Evolutionary conservation across 108 stramenopile genomes (phyloP).

Genomic region (Asterionellopsis glacialis): DNA sequence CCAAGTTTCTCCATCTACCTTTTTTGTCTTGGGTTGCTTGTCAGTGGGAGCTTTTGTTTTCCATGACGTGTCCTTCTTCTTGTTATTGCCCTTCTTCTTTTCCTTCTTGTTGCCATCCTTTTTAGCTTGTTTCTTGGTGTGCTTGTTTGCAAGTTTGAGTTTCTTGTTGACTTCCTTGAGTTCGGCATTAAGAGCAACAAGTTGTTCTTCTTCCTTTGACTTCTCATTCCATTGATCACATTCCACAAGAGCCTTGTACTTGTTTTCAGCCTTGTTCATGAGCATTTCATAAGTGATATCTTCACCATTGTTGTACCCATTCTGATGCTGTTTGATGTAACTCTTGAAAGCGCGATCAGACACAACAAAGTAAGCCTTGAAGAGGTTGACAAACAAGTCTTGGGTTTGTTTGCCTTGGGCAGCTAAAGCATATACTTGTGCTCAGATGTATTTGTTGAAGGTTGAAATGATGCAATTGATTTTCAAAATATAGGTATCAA

Average conservation of each 20-base stretch:
- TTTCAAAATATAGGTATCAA: constrained; percentile 16
- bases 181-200: constrained; percentile 23
- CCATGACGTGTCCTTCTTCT: no score
- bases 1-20: not conserved
- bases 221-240: constrained; percentile 13
- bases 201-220: not conserved
- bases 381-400: constrained; percentile 19
- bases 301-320: not conserved
- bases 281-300: constrained; percentile 10
- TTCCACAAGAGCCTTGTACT: constrained; percentile 14
- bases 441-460: constrained; percentile 29
- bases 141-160: constrained; percentile 12
- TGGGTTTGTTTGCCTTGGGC: constrained; percentile 13
- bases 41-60: not conserved
- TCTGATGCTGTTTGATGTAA: constrained; percentile 9
- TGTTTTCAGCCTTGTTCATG: no score
- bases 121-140: no score
- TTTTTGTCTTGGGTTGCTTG: not conserved
- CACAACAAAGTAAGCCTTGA: constrained; percentile 15
- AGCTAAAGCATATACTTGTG: constrained; percentile 2
- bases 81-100: no score
- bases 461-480: constrained; percentile 17
- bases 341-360: constrained; percentile 9
- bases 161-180: constrained; percentile 1
- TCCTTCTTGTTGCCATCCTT: no score